These are phyloP conservation scores for Trypanosoma congolense DNA, from an alignment of 208 protist species.

Conservation along the genomic window DNA sequence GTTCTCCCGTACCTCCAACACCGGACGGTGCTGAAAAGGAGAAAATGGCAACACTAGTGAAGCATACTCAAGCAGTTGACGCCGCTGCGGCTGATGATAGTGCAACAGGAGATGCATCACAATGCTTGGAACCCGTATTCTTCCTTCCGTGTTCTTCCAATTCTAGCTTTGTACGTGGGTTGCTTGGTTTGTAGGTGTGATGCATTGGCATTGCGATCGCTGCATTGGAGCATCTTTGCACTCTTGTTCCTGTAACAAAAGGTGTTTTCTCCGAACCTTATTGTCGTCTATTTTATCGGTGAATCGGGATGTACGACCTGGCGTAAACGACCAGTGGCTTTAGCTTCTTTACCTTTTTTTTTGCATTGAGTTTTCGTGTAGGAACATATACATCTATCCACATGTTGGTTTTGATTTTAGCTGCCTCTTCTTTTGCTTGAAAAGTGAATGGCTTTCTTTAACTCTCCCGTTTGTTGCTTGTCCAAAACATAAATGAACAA, in stretches of 20 bases:
- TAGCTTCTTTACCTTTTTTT: too few relatives aligned
- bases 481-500: too few relatives aligned
- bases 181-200: conserved; percentile 29
- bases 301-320: too few relatives aligned
- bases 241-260: neutral
- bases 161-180: conserved; percentile 36
- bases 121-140: conserved; percentile 14
- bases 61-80: neutral
- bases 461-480: too few relatives aligned
- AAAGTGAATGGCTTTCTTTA: too few relatives aligned
- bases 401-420: too few relatives aligned
- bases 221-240: conserved; percentile 2
- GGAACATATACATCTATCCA: too few relatives aligned
- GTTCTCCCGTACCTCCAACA: neutral
- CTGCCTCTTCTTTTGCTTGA: too few relatives aligned
- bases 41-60: neutral
- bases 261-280: too few relatives aligned
- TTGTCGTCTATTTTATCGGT: too few relatives aligned
- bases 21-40: neutral
- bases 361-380: too few relatives aligned
- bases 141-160: conserved; percentile 31
- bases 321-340: too few relatives aligned
- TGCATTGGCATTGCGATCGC: conserved; percentile 3
- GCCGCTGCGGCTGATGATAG: neutral
- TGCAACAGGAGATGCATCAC: neutral